These are phyloP conservation scores for Nitzschia inconspicua DNA, from an alignment of 108 stramenopile species.

Conservation along the genomic window DNA sequence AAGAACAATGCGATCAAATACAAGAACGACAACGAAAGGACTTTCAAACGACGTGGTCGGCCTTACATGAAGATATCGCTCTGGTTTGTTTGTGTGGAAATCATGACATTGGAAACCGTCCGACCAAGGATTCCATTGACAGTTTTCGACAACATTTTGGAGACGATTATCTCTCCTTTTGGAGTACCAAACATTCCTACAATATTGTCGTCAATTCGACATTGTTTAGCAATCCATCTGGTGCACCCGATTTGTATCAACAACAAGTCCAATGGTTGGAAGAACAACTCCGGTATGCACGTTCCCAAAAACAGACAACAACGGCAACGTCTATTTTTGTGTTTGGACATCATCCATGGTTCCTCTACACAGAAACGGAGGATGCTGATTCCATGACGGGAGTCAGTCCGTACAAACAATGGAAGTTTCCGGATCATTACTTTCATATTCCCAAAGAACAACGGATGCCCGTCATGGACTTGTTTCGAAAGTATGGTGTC, in stretches of 20 bases:
- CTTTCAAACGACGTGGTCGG: slow-evolving; percentile 48
- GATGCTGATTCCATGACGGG: slow-evolving; percentile 18
- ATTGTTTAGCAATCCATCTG: slow-evolving; percentile 42
- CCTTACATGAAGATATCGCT: slow-evolving; percentile 63
- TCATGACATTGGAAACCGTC: slow-evolving; percentile 77
- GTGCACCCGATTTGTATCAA: slow-evolving; percentile 40
- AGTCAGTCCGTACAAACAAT: neutral
- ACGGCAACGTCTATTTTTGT: slow-evolving; percentile 44
- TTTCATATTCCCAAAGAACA: slow-evolving; percentile 54
- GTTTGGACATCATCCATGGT: slow-evolving; percentile 75
- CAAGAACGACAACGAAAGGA: slow-evolving; percentile 59
- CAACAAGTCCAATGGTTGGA: slow-evolving; percentile 62
- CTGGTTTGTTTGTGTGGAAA: slow-evolving; percentile 84
- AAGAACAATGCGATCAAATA: slow-evolving; percentile 57
- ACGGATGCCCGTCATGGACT: slow-evolving; percentile 36
- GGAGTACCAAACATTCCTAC: slow-evolving; percentile 55
- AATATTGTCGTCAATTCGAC: slow-evolving; percentile 69
- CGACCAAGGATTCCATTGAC: slow-evolving; percentile 52
- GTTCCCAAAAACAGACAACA: neutral
- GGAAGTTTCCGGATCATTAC: slow-evolving; percentile 42
- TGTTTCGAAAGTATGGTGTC: slow-evolving; percentile 54
- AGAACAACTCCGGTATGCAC: slow-evolving; percentile 45
- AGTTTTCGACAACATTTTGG: slow-evolving; percentile 59
- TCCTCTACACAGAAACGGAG: slow-evolving; percentile 66
- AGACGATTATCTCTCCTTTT: slow-evolving; percentile 72